Conservation (phyloP, 139 green algal species). For the Marvania coccoides region DNA sequence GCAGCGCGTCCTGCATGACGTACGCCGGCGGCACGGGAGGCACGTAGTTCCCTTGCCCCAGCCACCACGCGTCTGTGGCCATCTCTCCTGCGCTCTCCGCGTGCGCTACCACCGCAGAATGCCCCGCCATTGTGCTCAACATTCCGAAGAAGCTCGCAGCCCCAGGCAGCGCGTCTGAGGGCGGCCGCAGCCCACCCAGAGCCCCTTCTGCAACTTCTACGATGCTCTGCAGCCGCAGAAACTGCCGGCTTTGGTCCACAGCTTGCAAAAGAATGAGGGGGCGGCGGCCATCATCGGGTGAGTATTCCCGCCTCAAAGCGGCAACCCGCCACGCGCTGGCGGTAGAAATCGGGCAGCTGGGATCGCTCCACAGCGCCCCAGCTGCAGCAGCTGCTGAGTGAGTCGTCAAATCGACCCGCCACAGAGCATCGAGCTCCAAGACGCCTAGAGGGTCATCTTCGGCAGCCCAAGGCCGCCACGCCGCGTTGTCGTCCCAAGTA, state of each 20-base stretch:
- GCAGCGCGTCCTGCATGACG: conserved; percentile 41
- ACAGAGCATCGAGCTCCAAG: conserved; percentile 62
- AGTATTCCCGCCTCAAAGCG: neutral
- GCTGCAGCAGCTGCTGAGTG: neutral
- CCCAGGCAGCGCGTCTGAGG: neutral
- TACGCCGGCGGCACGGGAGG: conserved; percentile 30
- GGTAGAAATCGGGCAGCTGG: neutral
- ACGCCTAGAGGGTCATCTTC: conserved; percentile 35
- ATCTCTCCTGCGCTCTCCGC: conserved; percentile 24
- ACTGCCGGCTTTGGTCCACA: conserved; percentile 12
- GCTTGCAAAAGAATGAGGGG: neutral
- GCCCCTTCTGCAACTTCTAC: neutral
- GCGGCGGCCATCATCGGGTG: neutral
- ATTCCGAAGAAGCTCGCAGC: conserved; percentile 49
- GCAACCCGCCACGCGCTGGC: neutral
- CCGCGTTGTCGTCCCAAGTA: conserved; percentile 45
- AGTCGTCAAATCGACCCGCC: conserved; percentile 7
- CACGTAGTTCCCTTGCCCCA: conserved; percentile 11
- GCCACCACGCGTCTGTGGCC: conserved; percentile 45
- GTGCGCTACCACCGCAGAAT: neutral
- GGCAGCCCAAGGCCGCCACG: conserved; percentile 61
- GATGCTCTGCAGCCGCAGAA: conserved; percentile 9
- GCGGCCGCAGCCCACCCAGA: neutral
- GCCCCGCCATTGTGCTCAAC: conserved; percentile 37
- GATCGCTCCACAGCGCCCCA: neutral